A percentile compares a stretch with the other conserved stretches of the same genome.
Conservation (phyloP, 140 eudicot species). For the Bidens hawaiensis region DNA sequence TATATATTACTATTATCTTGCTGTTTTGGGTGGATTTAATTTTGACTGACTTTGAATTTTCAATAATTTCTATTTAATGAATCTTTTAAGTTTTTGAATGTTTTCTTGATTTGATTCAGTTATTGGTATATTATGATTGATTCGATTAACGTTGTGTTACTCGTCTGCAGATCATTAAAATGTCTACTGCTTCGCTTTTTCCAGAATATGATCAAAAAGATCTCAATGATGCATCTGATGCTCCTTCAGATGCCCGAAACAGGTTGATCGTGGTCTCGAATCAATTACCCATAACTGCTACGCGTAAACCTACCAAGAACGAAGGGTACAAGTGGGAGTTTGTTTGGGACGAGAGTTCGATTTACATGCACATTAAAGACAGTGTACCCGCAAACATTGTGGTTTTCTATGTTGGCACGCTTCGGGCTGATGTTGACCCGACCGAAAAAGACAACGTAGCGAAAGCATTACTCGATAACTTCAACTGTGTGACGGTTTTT, state of each 20-base stretch:
- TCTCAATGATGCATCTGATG: conserved; percentile 25
- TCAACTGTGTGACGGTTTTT: conserved; percentile 39
- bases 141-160: background rate
- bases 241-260: conserved; percentile 15
- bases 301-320: conserved; percentile 20
- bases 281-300: conserved; percentile 26
- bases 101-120: background rate
- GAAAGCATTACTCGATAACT: conserved; percentile 24
- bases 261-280: conserved; percentile 31
- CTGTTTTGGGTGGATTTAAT: background rate
- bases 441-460: conserved; percentile 29
- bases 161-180: conserved; percentile 5
- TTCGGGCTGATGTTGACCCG: conserved; percentile 27
- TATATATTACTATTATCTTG: background rate
- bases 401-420: conserved; percentile 37
- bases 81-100: background rate
- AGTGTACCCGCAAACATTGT: conserved; percentile 28
- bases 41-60: background rate
- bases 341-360: conserved; percentile 39
- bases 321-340: conserved; percentile 27
- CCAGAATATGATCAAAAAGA: conserved; percentile 33
- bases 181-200: conserved; percentile 24
- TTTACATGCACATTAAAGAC: conserved; percentile 23
- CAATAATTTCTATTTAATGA: background rate
- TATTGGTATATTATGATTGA: background rate